These are phyloP conservation scores for Meripilus lineatus DNA, from an alignment of 1,284 basidiomycete genomes.

Conservation along the genomic window DNA sequence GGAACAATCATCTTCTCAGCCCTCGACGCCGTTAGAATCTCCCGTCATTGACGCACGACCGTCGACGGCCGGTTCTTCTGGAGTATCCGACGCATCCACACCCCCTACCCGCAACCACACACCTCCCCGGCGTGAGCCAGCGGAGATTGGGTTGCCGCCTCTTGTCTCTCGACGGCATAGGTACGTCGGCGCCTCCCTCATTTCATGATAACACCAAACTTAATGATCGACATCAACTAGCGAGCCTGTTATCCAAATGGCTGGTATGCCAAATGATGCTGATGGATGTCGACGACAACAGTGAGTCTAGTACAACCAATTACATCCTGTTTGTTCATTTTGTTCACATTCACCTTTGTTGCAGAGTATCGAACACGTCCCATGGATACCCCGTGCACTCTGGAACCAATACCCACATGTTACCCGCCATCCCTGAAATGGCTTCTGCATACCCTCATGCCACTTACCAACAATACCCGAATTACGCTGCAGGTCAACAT, in stretches of 20 bases:
- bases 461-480: conserved; percentile 36
- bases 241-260: conserved; percentile 18
- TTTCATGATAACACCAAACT: too few species aligned
- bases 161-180: conserved; percentile 48
- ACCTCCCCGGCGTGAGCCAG: conserved; percentile 46
- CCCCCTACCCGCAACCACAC: conserved; percentile 60
- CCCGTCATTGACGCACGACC: conserved; percentile 45
- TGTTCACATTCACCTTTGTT: too few species aligned
- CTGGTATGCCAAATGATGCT: conserved; percentile 15
- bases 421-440: conserved; percentile 58
- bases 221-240: too few species aligned
- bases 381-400: conserved; percentile 27
- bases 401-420: conserved; percentile 35
- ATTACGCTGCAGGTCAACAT: conserved; percentile 23
- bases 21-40: conserved; percentile 26
- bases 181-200: conserved; percentile 30
- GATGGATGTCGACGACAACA: conserved; percentile 36
- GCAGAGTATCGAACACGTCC: conserved; percentile 15
- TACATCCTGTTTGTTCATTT: too few species aligned
- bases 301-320: too few species aligned
- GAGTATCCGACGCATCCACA: conserved; percentile 49
- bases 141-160: conserved; percentile 48
- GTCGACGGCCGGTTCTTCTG: conserved; percentile 60
- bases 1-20: conserved; percentile 17
- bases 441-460: conserved; percentile 28